phyloP scores from a whole-genome alignment of 2,329 filamentous ascomycete genomes.

The Aspergillus hiratsukae region DNA sequence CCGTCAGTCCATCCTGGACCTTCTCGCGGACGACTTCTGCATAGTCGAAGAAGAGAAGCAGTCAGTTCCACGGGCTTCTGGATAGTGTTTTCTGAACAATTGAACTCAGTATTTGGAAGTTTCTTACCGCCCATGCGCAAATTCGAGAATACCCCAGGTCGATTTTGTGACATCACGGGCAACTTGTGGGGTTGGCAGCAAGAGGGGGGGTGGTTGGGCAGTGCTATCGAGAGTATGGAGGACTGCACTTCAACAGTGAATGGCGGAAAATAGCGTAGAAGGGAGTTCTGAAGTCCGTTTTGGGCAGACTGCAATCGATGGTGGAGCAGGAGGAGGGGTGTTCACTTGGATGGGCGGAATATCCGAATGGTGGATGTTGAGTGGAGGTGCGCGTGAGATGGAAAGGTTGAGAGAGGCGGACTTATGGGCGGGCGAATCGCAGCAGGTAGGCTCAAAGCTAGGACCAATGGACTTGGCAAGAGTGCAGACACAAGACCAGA shows the following conservation, averaged over 20 bases:
- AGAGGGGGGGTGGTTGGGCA: constrained; percentile 14
- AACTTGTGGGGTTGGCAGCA: constrained; percentile 19
- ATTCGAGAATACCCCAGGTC: constrained; percentile 80
- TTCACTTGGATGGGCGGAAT: constrained; percentile 31
- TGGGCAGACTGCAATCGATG: constrained; percentile 43
- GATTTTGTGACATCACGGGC: constrained; percentile 75
- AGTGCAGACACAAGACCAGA: constrained; percentile 22
- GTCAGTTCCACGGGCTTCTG: constrained; percentile 9
- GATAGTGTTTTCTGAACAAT: constrained; percentile 1
- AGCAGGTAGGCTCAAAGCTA: constrained; percentile 21
- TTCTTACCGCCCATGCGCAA: constrained; percentile 95
- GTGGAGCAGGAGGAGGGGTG: constrained; percentile 29
- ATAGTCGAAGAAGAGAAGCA: constrained; percentile 8
- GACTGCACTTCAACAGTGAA: constrained; percentile 44
- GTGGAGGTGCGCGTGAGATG: constrained; percentile 28
- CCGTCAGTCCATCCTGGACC: constrained; percentile 95
- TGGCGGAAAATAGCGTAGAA: constrained; percentile 37
- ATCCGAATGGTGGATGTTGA: constrained; percentile 30
- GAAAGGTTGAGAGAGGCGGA: constrained; percentile 28
- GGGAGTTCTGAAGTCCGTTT: constrained; percentile 48
- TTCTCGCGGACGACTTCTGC: constrained; percentile 97
- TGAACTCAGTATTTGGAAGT: constrained; percentile 6
- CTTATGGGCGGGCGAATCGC: constrained; percentile 21
- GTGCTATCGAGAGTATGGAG: constrained; percentile 40
- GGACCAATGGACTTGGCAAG: constrained; percentile 26